A percentile compares a stretch with the other conserved stretches of the same genome.
Conservation (phyloP, 495 filamentous ascomycete genomes). For the Evansstolkia leycettana region DNA sequence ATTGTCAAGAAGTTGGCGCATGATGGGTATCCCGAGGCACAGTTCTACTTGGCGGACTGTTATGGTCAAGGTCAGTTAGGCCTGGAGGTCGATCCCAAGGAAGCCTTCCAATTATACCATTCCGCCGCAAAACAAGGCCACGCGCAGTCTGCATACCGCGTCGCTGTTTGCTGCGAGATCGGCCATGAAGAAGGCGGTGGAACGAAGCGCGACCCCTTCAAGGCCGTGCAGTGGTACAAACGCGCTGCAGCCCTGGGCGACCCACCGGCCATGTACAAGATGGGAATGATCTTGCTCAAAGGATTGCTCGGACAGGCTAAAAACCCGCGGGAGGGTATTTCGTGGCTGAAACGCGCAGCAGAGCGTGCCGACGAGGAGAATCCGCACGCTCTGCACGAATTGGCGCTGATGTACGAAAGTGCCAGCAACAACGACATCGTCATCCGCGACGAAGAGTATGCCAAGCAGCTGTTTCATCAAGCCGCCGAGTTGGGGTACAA, state of each 20-base stretch:
- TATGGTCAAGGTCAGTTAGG: constrained; percentile 64
- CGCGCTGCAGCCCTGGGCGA: constrained; percentile 83
- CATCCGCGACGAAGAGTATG: constrained; percentile 68
- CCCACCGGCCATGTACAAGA: constrained; percentile 92
- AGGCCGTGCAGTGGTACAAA: constrained; percentile 97
- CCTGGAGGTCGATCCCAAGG: constrained; percentile 66
- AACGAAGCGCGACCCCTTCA: constrained; percentile 77
- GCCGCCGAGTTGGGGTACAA: constrained; percentile 91
- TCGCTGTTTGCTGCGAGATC: constrained; percentile 94
- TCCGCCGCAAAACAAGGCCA: constrained; percentile 85
- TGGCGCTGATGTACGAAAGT: constrained; percentile 74
- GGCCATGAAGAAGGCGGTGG: constrained; percentile 90
- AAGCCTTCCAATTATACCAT: constrained; percentile 88
- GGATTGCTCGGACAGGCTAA: constrained; percentile 83
- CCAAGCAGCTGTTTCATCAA: constrained; percentile 66
- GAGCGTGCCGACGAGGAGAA: constrained; percentile 82
- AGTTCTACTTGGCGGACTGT: constrained; percentile 89
- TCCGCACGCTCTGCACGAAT: constrained; percentile 88
- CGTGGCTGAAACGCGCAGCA: constrained; percentile 86
- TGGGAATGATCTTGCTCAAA: constrained; percentile 90
- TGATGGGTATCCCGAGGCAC: constrained; percentile 61
- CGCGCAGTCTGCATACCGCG: constrained; percentile 77
- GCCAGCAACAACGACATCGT: constrained; percentile 56
- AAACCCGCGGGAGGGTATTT: constrained; percentile 73
- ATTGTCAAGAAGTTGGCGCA: constrained; percentile 75